Conservation (phyloP, 306 rosid species). For the Malus orientalis region DNA sequence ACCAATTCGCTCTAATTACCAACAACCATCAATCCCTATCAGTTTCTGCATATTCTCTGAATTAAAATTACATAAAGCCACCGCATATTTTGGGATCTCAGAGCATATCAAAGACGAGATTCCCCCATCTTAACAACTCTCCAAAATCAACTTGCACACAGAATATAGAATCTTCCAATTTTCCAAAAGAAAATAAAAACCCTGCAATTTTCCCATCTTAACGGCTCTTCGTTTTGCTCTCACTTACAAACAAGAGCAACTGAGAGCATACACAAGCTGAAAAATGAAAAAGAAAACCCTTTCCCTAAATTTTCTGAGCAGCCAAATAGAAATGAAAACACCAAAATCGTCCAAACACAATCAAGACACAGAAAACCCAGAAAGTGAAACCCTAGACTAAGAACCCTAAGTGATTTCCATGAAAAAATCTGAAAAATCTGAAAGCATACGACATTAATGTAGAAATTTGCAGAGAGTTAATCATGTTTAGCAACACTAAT, state of each 20-base stretch:
- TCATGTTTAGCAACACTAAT: background rate
- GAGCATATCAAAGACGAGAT: background rate
- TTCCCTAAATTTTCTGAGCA: background rate
- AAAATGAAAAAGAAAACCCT: background rate
- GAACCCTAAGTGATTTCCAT: background rate
- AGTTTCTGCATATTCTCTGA: background rate
- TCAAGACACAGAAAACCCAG: background rate
- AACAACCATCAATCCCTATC: background rate
- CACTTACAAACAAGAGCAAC: background rate
- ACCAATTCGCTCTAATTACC: background rate
- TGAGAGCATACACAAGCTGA: background rate
- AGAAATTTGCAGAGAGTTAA: background rate
- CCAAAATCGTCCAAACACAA: background rate
- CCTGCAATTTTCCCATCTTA: background rate
- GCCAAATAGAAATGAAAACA: background rate
- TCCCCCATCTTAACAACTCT: background rate
- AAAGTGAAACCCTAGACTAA: background rate
- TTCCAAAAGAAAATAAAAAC: background rate
- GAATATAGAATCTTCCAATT: background rate
- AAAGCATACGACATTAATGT: background rate
- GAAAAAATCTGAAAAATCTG: background rate
- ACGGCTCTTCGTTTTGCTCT: background rate
- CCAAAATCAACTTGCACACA: background rate
- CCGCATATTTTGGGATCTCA: background rate
- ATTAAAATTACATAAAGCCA: background rate